Evolutionary conservation across 306 rosid species (phyloP).

Genomic region (Quercus suber): DNA sequence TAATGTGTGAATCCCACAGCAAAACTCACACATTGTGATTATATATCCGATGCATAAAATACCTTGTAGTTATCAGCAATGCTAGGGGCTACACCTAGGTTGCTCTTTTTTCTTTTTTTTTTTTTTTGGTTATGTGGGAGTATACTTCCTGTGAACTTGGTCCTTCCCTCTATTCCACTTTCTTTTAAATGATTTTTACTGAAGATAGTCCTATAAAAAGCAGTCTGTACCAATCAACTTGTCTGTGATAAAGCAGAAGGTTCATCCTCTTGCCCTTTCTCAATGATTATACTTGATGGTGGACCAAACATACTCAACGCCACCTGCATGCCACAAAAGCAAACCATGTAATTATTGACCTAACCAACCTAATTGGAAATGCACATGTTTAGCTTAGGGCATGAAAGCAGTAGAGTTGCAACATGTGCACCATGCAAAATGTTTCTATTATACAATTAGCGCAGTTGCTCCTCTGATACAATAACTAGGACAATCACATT

Average conservation of each 20-base stretch:
- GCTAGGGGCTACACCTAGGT: too few relatives aligned
- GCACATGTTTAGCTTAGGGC: not conserved
- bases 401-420: not conserved
- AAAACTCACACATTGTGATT: too few relatives aligned
- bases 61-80: too few relatives aligned
- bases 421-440: not conserved
- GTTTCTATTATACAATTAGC: not conserved
- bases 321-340: slow-evolving; percentile 51
- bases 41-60: too few relatives aligned
- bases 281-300: slow-evolving; percentile 36
- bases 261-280: slow-evolving; percentile 35
- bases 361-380: not conserved
- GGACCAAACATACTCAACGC: slow-evolving; percentile 85
- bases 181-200: too few relatives aligned
- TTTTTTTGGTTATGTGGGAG: too few relatives aligned
- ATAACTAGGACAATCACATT: not conserved
- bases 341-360: not conserved
- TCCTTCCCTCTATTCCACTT: too few relatives aligned
- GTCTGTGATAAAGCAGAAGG: slow-evolving; percentile 26
- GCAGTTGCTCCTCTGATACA: not conserved
- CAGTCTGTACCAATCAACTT: slow-evolving; percentile 12
- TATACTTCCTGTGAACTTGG: too few relatives aligned
- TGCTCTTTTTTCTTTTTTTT: too few relatives aligned
- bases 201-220: not conserved
- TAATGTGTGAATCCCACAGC: too few relatives aligned